phyloP scores from a whole-genome alignment of 2,329 filamentous ascomycete genomes.

The Trichoderma pleuroti region DNA sequence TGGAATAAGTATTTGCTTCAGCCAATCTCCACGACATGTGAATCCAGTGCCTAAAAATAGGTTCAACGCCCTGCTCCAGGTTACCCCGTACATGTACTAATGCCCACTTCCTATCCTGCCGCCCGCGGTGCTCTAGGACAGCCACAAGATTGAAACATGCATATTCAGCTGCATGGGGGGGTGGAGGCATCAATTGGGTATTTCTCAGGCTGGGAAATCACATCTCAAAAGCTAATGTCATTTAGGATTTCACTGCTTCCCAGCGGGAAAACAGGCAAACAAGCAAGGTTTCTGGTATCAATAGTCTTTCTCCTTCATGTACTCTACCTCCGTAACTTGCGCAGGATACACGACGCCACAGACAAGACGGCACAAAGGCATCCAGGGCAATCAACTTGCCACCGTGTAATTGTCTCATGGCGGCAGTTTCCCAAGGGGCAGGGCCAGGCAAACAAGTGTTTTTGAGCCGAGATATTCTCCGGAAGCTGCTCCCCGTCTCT shows the following conservation, averaged over 20 bases:
- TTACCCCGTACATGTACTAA: background rate
- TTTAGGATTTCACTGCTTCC: background rate
- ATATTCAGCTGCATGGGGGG: conserved; percentile 7
- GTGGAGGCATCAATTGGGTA: background rate
- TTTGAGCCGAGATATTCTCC: conserved; percentile 10
- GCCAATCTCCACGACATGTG: background rate
- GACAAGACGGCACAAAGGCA: background rate
- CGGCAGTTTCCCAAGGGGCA: background rate
- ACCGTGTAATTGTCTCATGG: background rate
- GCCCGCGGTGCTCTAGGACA: background rate
- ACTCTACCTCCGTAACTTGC: background rate
- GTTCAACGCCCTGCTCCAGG: background rate
- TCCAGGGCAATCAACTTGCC: background rate
- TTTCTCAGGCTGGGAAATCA: background rate
- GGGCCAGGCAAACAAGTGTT: background rate
- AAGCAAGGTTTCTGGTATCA: background rate
- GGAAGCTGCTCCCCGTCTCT: background rate
- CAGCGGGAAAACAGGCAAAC: background rate
- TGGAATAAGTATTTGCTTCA: no score
- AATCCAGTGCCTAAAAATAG: background rate
- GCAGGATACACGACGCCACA: background rate
- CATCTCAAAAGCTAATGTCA: background rate
- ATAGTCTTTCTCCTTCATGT: background rate
- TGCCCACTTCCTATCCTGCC: background rate
- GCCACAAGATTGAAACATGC: conserved; percentile 1